Percentiles rank a stretch among this genome's conserved stretches.
phyloP scores from a whole-genome alignment of 176 grass and related monocot species.

The Stipa capillata region DNA sequence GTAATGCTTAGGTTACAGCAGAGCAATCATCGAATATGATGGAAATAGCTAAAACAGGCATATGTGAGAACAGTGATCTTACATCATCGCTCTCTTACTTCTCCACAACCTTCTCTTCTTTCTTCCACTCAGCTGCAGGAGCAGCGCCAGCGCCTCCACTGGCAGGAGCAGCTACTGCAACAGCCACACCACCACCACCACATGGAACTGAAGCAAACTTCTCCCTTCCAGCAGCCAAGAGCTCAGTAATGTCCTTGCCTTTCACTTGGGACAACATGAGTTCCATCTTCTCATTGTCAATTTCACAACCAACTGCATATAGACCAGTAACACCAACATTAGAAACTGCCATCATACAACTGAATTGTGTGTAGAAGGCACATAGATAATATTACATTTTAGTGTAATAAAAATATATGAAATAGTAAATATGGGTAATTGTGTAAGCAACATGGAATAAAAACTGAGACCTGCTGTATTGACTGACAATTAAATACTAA shows the following conservation, averaged over 20 bases:
- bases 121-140: conserved; percentile 45
- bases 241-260: conserved; percentile 50
- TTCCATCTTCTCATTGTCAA: conserved; percentile 36
- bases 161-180: conserved; percentile 17
- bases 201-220: conserved; percentile 52
- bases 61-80: background rate
- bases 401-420: too few species aligned
- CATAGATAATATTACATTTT: too few species aligned
- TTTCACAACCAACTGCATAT: conserved; percentile 36
- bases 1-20: too few species aligned
- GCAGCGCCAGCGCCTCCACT: conserved; percentile 19
- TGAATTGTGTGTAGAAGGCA: too few species aligned
- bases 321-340: background rate
- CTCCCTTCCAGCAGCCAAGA: conserved; percentile 54
- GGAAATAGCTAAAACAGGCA: background rate
- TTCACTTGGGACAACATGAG: conserved; percentile 35
- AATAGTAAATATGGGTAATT: too few species aligned
- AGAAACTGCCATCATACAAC: background rate
- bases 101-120: conserved; percentile 59
- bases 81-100: conserved; percentile 66
- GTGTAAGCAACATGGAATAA: too few species aligned
- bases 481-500: too few species aligned
- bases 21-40: too few species aligned
- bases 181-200: conserved; percentile 22
- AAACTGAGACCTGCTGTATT: too few species aligned